phyloP scores from a whole-genome alignment of 345 rosid genomes.

The Brassica incana region DNA sequence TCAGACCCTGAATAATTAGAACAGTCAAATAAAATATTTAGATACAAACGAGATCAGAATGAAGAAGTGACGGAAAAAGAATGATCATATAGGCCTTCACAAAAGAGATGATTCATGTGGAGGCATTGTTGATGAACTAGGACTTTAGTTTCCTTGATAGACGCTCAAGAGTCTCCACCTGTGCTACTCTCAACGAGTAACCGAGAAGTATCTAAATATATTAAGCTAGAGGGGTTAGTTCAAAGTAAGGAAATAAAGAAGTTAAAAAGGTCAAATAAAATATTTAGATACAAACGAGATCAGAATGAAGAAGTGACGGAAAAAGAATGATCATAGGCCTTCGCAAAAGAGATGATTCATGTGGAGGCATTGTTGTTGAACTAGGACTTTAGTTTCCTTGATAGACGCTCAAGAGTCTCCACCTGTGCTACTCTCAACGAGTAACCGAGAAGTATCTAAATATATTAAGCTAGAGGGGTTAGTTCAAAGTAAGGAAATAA shows the following conservation, averaged over 20 bases:
- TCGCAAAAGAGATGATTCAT: background rate
- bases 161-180: background rate
- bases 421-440: background rate
- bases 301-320: background rate
- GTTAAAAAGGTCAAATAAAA: background rate
- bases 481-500: background rate
- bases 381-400: background rate
- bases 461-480: background rate
- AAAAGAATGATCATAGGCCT: background rate
- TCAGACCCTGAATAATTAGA: background rate
- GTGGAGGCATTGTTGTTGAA: background rate
- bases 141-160: background rate
- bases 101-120: background rate
- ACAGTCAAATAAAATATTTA: background rate
- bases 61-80: background rate
- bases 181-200: background rate
- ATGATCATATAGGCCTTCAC: background rate
- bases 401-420: background rate
- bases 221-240: background rate
- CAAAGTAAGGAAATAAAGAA: background rate
- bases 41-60: background rate
- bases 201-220: background rate
- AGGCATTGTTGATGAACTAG: conserved; percentile 1
- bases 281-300: background rate
- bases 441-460: background rate